A percentile compares a stretch with the other conserved stretches of the same genome.
Conservation (phyloP, 169 alveolate genomes). For the Plasmodium gonderi region DNA sequence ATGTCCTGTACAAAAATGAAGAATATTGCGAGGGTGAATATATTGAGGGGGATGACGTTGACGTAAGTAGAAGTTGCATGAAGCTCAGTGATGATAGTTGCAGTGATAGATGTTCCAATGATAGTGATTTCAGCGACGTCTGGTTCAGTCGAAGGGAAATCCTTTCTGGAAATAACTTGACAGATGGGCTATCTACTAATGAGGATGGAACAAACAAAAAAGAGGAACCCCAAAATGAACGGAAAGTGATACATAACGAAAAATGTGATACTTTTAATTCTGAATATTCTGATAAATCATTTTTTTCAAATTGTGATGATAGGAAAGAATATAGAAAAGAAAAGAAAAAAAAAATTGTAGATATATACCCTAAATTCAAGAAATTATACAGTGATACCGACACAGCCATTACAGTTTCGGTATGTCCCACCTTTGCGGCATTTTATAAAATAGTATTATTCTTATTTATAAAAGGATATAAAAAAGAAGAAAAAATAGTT, state of each 20-base stretch:
- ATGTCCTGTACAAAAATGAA: conserved; percentile 28
- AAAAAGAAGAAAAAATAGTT: conserved; percentile 39
- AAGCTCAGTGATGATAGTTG: neutral
- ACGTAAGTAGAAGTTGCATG: too few relatives aligned
- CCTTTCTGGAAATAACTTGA: neutral
- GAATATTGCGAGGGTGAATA: neutral
- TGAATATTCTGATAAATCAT: neutral
- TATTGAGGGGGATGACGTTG: neutral
- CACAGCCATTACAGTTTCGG: conserved; percentile 7
- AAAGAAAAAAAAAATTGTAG: conserved; percentile 6
- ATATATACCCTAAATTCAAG: conserved; percentile 21
- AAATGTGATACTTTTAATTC: neutral
- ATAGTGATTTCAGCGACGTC: neutral
- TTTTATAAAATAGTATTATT: conserved; percentile 52
- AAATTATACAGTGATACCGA: conserved; percentile 43
- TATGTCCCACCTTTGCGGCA: conserved; percentile 52
- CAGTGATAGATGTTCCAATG: neutral
- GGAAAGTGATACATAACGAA: neutral
- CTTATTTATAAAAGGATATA: conserved; percentile 59
- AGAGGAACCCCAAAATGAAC: neutral
- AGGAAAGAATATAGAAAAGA: neutral
- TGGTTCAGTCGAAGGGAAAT: neutral
- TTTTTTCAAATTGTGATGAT: neutral
- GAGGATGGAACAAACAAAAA: neutral
- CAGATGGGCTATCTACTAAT: neutral